Evolutionary conservation across 805 yeast genomes (phyloP), one percentile per base, ranked within the genome.

Genomic region (Saccharomycopsis fermentans): DNA sequence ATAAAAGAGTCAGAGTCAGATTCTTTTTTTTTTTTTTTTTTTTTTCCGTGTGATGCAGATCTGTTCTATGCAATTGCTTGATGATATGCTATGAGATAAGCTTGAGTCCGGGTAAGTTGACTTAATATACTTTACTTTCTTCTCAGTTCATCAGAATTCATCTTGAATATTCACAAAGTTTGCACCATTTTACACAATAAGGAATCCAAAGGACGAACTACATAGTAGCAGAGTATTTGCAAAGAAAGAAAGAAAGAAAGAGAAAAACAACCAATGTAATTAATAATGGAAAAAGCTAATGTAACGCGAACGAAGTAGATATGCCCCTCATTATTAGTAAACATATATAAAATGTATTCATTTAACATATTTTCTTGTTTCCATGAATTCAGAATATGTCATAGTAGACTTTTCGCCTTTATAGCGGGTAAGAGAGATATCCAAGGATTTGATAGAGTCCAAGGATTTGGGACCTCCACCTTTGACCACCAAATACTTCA

Each of bases 401-500:
- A 62, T 39, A 6, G 52, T 12, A 12, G 61, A 57, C 35, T 62
- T 62, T 39, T 62, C 64, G 6, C 64, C 64, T 47, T 62, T 56
- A 35, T 62, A 62, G 43, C 62, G 55, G 9, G 61, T 59, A 43
- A 62, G 60, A 24, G 51, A 40, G 26, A 62, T 57, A 35, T 57
- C 24, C 34, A 62, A 55, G 14, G 34, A 26, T 5, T 52, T 52
- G 4, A 57, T 52, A 14, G 55, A 40, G 2, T 34, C 26, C 9
- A 58, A 37, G 3, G 24, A 11, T 16, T 39, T 19, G 6, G 63
- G 63, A 2, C 63, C 65, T 0, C 89, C 94, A 0, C 96, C 90
- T 68, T 94, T 94, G 24, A 76, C 72, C 2, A 92, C 80, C 40
- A 95, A 75, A 63, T 87, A 79, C 60, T 74, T 74, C 58, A 92